Evolutionary conservation across 441 rosid genomes (phyloP).

Genomic region (Viola pubescens): DNA sequence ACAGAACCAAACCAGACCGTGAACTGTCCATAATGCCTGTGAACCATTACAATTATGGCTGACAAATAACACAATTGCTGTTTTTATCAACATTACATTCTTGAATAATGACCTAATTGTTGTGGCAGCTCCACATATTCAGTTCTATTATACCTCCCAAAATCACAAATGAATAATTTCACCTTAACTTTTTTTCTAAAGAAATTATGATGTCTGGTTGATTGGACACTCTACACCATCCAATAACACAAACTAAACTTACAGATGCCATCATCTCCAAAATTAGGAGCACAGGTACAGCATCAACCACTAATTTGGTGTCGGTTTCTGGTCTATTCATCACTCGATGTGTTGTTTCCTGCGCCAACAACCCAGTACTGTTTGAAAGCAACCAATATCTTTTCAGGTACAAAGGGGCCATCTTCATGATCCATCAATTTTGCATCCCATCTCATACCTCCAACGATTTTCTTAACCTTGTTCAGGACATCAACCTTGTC

Average conservation of each 20-base stretch:
- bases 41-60: not conserved
- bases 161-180: too few species aligned
- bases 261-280: slow-evolving; percentile 6
- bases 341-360: slow-evolving; percentile 41
- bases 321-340: slow-evolving; percentile 16
- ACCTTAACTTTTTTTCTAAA: too few species aligned
- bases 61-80: not conserved
- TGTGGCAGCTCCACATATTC: too few species aligned
- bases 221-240: not conserved
- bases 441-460: slow-evolving; percentile 89
- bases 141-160: too few species aligned
- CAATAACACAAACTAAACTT: slow-evolving; percentile 13
- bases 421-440: slow-evolving; percentile 90
- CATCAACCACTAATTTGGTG: slow-evolving; percentile 6
- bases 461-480: slow-evolving; percentile 50
- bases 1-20: not conserved
- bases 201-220: not conserved
- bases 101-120: slow-evolving; percentile 2
- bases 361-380: slow-evolving; percentile 72
- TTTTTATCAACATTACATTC: slow-evolving; percentile 7
- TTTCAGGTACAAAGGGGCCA: slow-evolving; percentile 84
- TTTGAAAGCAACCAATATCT: slow-evolving; percentile 66
- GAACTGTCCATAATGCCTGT: slow-evolving; percentile 11
- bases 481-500: slow-evolving; percentile 71
- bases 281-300: slow-evolving; percentile 16